Conservation (phyloP, 768 basidiomycete species). For the Termitomyces sp. region DNA sequence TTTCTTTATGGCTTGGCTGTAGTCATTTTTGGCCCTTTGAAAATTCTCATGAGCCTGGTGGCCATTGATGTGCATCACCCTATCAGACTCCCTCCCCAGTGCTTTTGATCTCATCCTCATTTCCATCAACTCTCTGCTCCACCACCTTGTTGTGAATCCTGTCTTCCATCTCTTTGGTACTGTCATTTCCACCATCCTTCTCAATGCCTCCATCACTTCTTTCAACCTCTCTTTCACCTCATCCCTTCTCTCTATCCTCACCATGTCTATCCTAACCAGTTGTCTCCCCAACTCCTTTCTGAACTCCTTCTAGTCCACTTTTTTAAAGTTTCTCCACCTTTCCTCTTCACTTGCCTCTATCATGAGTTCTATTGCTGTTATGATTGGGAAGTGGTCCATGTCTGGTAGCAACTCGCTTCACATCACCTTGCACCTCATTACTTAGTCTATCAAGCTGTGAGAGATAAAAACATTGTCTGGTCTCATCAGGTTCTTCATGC, state of each 20-base stretch:
- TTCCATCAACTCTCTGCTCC: neutral
- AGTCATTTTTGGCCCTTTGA: too few relatives aligned
- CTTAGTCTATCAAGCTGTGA: neutral
- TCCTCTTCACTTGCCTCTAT: neutral
- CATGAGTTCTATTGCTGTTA: neutral
- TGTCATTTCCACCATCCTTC: too few relatives aligned
- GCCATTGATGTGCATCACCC: neutral
- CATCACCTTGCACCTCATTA: neutral
- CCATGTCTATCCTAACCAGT: too few relatives aligned
- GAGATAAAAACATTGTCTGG: neutral
- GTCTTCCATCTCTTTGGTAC: too few relatives aligned
- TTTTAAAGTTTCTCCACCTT: neutral
- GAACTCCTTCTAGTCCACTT: neutral
- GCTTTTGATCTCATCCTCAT: neutral
- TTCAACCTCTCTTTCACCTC: too few relatives aligned
- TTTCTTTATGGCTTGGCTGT: too few relatives aligned
- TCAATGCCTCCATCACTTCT: too few relatives aligned
- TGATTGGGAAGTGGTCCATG: neutral
- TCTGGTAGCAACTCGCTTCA: neutral
- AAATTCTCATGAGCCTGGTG: neutral
- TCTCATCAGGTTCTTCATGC: neutral
- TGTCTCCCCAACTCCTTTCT: neutral
- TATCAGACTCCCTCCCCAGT: neutral
- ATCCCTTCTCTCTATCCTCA: too few relatives aligned
- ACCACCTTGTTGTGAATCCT: neutral